A percentile compares a stretch with the other conserved stretches of the same genome.
phyloP scores from a whole-genome alignment of 2,329 filamentous ascomycete species.

The Xylariaceae sp. region DNA sequence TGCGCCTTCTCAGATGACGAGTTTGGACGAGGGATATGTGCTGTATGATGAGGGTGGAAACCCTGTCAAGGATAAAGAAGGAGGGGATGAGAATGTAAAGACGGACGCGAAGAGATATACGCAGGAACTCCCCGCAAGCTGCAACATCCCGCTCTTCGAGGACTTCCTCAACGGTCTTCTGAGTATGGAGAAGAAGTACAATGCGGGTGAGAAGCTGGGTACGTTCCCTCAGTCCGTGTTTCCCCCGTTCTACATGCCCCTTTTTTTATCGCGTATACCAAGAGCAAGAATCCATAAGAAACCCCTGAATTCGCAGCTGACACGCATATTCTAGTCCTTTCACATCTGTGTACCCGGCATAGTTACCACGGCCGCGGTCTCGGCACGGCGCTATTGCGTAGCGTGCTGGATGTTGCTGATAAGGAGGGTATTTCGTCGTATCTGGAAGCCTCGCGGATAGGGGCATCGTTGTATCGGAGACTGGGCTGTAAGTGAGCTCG shows the following conservation, averaged over 20 bases:
- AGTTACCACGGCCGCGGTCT: constrained; percentile 27
- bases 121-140: constrained; percentile 20
- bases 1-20: constrained; percentile 18
- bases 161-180: constrained; percentile 23
- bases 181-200: constrained; percentile 24
- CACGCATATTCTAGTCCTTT: constrained; percentile 17
- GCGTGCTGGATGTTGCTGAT: constrained; percentile 25
- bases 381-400: constrained; percentile 22
- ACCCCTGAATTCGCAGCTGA: not conserved
- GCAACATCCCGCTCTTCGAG: constrained; percentile 19
- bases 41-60: constrained; percentile 21
- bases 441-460: constrained; percentile 23
- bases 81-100: not conserved
- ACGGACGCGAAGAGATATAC: constrained; percentile 7
- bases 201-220: constrained; percentile 26
- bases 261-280: not conserved
- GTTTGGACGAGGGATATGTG: constrained; percentile 22
- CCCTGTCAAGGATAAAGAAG: not conserved
- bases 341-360: constrained; percentile 24
- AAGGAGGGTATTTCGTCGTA: constrained; percentile 21
- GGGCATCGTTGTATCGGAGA: constrained; percentile 23
- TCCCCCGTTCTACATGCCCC: too few relatives aligned
- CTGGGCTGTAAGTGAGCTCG: constrained; percentile 14
- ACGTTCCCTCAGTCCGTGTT: too few relatives aligned
- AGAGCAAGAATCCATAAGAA: too few relatives aligned